Evolutionary conservation across 768 basidiomycete genomes (phyloP).

Genomic region (Lyophyllum atratum): DNA sequence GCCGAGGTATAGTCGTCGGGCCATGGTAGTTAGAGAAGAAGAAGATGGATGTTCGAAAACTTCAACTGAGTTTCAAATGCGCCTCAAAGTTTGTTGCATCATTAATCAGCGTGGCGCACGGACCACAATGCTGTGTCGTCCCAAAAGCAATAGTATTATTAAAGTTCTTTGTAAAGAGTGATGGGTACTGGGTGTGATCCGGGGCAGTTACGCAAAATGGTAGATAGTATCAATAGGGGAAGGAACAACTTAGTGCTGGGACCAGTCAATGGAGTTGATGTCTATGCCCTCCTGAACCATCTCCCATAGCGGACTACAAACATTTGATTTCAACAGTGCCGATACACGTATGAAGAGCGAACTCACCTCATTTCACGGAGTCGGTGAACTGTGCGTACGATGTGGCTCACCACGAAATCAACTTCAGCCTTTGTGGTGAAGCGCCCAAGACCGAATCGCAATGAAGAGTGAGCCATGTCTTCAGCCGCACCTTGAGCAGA

Average conservation of each 20-base stretch:
- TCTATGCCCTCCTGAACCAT: slow-evolving; percentile 99
- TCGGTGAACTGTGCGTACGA: slow-evolving; percentile 81
- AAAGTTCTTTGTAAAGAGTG: slow-evolving; percentile 5
- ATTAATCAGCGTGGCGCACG: slow-evolving; percentile 38
- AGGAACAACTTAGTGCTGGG: slow-evolving; percentile 63
- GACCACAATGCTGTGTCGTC: slow-evolving; percentile 30
- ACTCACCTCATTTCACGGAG: slow-evolving; percentile 91
- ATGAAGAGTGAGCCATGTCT: slow-evolving; percentile 98
- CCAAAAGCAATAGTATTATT: neutral
- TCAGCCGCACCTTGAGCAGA: slow-evolving; percentile 79
- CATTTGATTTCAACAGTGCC: slow-evolving; percentile 5
- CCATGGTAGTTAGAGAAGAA: slow-evolving; percentile 57
- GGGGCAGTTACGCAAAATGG: slow-evolving; percentile 1
- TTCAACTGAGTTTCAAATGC: slow-evolving; percentile 49
- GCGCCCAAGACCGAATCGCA: slow-evolving; percentile 96
- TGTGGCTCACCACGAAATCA: slow-evolving; percentile 89
- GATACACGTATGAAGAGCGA: slow-evolving; percentile 1
- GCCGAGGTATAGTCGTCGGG: slow-evolving; percentile 84
- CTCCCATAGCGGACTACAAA: slow-evolving; percentile 89
- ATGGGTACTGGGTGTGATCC: neutral
- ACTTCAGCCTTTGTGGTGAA: slow-evolving; percentile 98
- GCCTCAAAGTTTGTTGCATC: slow-evolving; percentile 26
- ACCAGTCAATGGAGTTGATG: slow-evolving; percentile 93
- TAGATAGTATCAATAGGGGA: slow-evolving; percentile 13
- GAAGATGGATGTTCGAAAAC: slow-evolving; percentile 28